These are phyloP conservation scores for Meyerozyma athensensis DNA, from an alignment of 1,139 yeast species.

Conservation along the genomic window DNA sequence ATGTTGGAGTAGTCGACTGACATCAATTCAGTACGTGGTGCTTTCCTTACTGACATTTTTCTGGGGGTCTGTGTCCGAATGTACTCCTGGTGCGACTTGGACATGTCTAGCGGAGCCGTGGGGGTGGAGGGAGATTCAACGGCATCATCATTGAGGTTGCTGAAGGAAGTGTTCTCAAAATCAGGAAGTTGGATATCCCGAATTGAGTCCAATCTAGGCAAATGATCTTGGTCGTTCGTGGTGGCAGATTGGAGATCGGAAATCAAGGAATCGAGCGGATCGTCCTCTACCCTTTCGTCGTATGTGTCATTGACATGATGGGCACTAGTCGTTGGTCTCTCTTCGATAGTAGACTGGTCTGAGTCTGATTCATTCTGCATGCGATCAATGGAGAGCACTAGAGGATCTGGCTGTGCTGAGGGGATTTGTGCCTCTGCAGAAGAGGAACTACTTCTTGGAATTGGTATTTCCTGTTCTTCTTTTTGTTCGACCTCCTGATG, in stretches of 20 bases:
- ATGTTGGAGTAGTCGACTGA: conserved; percentile 25
- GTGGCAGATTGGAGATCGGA: conserved; percentile 30
- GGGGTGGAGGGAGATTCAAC: conserved; percentile 21
- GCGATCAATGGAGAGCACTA: conserved; percentile 24
- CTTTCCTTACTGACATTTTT: neutral
- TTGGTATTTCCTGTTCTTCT: too few species aligned
- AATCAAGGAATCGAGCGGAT: conserved; percentile 33
- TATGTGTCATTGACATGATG: neutral
- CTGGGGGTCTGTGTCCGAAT: neutral
- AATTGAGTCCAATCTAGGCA: conserved; percentile 22
- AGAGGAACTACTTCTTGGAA: too few species aligned
- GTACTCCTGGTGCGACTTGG: neutral
- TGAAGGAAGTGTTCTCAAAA: conserved; percentile 18
- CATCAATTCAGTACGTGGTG: conserved; percentile 13
- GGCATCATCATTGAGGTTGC: conserved; percentile 10
- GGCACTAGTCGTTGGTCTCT: neutral
- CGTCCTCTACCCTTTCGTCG: conserved; percentile 11
- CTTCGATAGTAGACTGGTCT: conserved; percentile 6
- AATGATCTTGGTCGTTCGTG: conserved; percentile 9
- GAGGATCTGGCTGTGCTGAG: conserved; percentile 11
- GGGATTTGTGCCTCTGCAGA: too few species aligned
- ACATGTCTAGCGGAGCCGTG: conserved; percentile 22
- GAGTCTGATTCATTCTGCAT: conserved; percentile 10
- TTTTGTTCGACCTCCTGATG: neutral
- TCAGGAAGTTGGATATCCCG: conserved; percentile 25